Evolutionary conservation across 768 basidiomycete genomes (phyloP).

Genomic region (Galerina sulciceps): DNA sequence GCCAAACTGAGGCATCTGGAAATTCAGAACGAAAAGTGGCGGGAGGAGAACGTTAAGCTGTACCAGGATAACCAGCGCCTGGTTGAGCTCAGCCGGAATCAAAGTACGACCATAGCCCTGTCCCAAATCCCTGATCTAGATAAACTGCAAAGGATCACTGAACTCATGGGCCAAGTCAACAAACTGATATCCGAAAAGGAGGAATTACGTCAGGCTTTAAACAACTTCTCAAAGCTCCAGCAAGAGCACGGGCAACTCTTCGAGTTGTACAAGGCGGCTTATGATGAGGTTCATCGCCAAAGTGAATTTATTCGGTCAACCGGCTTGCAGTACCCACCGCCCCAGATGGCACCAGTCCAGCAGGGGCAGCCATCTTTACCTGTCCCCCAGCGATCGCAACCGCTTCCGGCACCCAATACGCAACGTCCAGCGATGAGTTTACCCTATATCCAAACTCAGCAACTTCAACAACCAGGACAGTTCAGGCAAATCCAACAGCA

Average conservation of each 20-base stretch:
- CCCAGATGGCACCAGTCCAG: neutral
- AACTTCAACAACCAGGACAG: no score
- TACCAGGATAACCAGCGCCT: constrained; percentile 44
- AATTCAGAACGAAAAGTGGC: constrained; percentile 31
- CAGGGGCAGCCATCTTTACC: neutral
- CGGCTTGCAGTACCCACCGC: no score
- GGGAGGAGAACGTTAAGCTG: constrained; percentile 41
- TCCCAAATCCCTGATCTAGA: constrained; percentile 20
- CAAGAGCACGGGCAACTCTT: neutral
- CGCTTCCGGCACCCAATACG: neutral
- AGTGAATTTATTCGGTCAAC: neutral
- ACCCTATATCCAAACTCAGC: neutral
- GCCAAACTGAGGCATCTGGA: constrained; percentile 41
- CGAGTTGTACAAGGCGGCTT: constrained; percentile 15
- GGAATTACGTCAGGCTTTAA: neutral
- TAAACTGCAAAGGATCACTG: constrained; percentile 21
- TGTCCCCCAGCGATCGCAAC: neutral
- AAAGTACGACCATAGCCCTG: constrained; percentile 21
- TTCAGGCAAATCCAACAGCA: neutral
- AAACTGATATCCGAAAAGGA: constrained; percentile 1
- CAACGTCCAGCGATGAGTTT: neutral
- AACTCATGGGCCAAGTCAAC: constrained; percentile 24
- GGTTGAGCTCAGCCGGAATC: constrained; percentile 21
- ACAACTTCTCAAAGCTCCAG: neutral
- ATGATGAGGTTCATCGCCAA: constrained; percentile 13